phyloP scores from a whole-genome alignment of 768 basidiomycete species.

The Porphyrellus cyaneotinctus region DNA sequence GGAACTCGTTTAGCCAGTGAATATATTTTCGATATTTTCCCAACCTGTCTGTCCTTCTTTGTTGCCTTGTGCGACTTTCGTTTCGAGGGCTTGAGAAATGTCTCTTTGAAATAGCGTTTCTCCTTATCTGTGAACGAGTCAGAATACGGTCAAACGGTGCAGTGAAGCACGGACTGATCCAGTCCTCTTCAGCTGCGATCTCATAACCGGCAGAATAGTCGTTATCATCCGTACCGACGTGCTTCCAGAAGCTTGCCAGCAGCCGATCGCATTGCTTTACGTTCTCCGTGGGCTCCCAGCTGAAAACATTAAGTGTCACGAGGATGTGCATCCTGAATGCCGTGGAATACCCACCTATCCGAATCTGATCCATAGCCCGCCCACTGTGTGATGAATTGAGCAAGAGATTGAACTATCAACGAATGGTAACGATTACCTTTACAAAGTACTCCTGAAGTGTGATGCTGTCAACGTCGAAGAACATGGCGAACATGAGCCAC shows the following conservation, averaged over 20 bases:
- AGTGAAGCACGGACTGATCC: constrained; percentile 49
- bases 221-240: constrained; percentile 52
- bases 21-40: background rate
- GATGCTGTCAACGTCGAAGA: background rate
- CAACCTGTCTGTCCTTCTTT: constrained; percentile 21
- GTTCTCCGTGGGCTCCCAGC: constrained; percentile 69
- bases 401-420: background rate
- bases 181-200: constrained; percentile 40
- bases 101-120: constrained; percentile 34
- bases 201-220: constrained; percentile 50
- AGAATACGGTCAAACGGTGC: background rate
- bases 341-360: constrained; percentile 44
- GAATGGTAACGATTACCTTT: constrained; percentile 43
- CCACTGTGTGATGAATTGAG: constrained; percentile 47
- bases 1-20: background rate
- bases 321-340: background rate
- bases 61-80: constrained; percentile 12
- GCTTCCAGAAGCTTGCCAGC: constrained; percentile 59
- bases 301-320: constrained; percentile 26
- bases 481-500: constrained; percentile 13
- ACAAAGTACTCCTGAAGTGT: constrained; percentile 56
- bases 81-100: constrained; percentile 22
- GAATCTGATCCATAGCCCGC: constrained; percentile 53
- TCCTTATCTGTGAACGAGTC: constrained; percentile 33
- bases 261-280: constrained; percentile 54